Evolutionary conservation across 192 early-diverging fungal species (phyloP).

Genomic region (Podila clonocystis): DNA sequence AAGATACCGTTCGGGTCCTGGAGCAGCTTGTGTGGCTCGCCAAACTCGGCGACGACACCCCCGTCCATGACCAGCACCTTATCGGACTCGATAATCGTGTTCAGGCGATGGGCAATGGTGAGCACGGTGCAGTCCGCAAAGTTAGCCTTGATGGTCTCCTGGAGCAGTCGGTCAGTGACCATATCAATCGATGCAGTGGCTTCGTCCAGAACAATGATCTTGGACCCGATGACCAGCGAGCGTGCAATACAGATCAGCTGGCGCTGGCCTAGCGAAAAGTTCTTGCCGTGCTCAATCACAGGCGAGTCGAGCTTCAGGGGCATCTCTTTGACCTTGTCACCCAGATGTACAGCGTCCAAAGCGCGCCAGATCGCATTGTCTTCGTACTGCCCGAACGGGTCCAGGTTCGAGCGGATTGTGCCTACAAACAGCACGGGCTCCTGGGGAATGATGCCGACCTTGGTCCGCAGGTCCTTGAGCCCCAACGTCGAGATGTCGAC

Average conservation of each 20-base stretch:
- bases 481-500: constrained; percentile 72
- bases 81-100: constrained; percentile 77
- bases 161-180: constrained; percentile 79
- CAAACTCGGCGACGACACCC: constrained; percentile 77
- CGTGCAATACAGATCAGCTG: constrained; percentile 76
- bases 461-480: constrained; percentile 70
- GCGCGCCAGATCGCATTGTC: constrained; percentile 63
- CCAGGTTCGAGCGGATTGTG: constrained; percentile 74
- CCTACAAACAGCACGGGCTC: constrained; percentile 74
- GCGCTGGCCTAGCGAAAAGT: constrained; percentile 71
- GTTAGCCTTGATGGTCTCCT: constrained; percentile 68
- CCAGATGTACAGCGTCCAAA: constrained; percentile 58
- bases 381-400: constrained; percentile 64
- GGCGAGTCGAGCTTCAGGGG: constrained; percentile 31
- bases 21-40: constrained; percentile 67
- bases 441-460: constrained; percentile 69
- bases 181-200: constrained; percentile 80
- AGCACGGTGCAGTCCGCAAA: constrained; percentile 71
- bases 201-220: constrained; percentile 76
- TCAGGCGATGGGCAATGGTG: constrained; percentile 77
- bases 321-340: constrained; percentile 34
- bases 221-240: constrained; percentile 63
- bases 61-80: constrained; percentile 79
- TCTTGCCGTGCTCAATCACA: constrained; percentile 64
- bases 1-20: constrained; percentile 38